These are phyloP conservation scores for Suillus brevipes DNA, from an alignment of 768 basidiomycete species.

Conservation along the genomic window DNA sequence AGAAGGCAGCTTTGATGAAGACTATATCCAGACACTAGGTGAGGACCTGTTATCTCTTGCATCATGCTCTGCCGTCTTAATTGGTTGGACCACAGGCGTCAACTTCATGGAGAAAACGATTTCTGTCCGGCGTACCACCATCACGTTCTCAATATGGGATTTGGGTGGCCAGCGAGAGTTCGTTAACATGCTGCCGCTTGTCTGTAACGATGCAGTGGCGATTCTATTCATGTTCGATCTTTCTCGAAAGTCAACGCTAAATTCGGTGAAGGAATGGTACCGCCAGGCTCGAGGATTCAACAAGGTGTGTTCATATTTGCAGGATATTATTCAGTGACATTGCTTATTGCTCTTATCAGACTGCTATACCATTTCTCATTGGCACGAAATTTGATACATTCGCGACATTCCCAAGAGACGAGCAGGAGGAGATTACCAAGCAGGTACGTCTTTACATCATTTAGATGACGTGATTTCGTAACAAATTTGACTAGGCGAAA, in stretches of 20 bases:
- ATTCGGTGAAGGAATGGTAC: constrained; percentile 99
- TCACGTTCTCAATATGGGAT: constrained; percentile 99
- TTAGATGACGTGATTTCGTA: constrained; percentile 13
- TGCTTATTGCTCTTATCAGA: constrained; percentile 49
- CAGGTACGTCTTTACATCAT: constrained; percentile 55
- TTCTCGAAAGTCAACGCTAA: constrained; percentile 93
- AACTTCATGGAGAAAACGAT: constrained; percentile 99
- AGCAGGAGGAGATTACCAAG: constrained; percentile 99
- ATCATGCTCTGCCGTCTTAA: constrained; percentile 11
- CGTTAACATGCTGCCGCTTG: constrained; percentile 97
- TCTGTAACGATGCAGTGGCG: constrained; percentile 99
- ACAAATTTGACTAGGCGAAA: constrained; percentile 65
- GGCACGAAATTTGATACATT: constrained; percentile 99
- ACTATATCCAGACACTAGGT: constrained; percentile 99
- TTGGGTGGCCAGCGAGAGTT: constrained; percentile 97
- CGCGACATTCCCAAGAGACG: constrained; percentile 91
- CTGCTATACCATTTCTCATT: constrained; percentile 96
- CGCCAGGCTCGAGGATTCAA: constrained; percentile 98
- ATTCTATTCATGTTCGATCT: constrained; percentile 99
- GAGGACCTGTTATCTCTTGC: constrained; percentile 27
- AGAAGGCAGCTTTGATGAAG: constrained; percentile 97
- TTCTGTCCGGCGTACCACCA: constrained; percentile 95
- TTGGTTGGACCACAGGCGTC: constrained; percentile 56
- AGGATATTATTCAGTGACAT: not conserved
- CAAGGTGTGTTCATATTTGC: constrained; percentile 60